These are phyloP conservation scores for Boehmeria nivea DNA, from an alignment of 306 rosid species.

Conservation along the genomic window DNA sequence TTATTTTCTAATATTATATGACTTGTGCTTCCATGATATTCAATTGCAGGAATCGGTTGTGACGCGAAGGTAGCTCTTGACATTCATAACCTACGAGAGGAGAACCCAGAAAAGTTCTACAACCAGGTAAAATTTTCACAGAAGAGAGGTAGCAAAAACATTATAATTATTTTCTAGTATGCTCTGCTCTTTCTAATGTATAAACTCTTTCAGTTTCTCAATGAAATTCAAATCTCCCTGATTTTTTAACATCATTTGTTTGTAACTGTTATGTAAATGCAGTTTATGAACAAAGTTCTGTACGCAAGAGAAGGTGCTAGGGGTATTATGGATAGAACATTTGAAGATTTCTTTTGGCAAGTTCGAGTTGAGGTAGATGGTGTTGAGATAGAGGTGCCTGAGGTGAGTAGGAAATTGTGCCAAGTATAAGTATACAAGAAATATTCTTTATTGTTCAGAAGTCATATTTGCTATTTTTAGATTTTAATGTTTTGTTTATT, in stretches of 20 bases:
- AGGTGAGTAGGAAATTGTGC: constrained; percentile 45
- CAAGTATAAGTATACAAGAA: no score
- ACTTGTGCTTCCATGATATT: constrained; percentile 19
- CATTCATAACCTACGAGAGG: constrained; percentile 95
- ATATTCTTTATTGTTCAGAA: no score
- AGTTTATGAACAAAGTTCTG: constrained; percentile 99
- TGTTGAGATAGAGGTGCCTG: constrained; percentile 97
- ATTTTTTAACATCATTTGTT: no score
- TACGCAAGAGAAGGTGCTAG: constrained; percentile 99
- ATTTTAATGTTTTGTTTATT: no score
- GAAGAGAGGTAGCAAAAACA: background rate
- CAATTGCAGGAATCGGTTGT: constrained; percentile 80
- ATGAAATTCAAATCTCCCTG: background rate
- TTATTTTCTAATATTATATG: constrained; percentile 5
- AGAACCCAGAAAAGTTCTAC: constrained; percentile 94
- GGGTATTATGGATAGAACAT: constrained; percentile 92
- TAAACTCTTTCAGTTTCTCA: no score
- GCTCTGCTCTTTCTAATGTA: no score
- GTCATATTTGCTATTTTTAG: no score
- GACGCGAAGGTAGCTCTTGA: constrained; percentile 99
- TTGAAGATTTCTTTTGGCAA: constrained; percentile 91
- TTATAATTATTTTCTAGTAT: no score
- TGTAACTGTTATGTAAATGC: constrained; percentile 24
- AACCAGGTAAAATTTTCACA: constrained; percentile 62
- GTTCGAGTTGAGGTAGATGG: constrained; percentile 94